Conservation (phyloP, 768 basidiomycete genomes). For the Ramaria sp. region DNA sequence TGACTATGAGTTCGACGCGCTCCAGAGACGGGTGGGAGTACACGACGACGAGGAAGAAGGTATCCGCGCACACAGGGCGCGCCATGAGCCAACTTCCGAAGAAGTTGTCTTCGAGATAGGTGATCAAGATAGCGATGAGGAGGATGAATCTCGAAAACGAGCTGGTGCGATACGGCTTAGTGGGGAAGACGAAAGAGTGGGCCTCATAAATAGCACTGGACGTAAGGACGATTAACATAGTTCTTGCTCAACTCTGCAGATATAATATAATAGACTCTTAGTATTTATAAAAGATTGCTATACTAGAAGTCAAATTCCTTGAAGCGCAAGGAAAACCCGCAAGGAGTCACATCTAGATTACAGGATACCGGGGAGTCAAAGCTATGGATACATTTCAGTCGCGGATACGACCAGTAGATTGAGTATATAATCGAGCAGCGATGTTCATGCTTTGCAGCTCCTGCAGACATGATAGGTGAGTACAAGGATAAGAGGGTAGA, state of each 20-base stretch:
- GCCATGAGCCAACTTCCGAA: constrained; percentile 34
- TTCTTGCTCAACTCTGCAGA: background rate
- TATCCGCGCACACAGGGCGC: constrained; percentile 50
- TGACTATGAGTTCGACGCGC: constrained; percentile 77
- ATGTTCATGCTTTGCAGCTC: constrained; percentile 96
- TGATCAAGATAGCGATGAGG: constrained; percentile 67
- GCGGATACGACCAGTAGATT: constrained; percentile 77
- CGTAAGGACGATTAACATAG: constrained; percentile 24
- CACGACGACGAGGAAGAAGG: constrained; percentile 59
- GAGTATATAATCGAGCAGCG: constrained; percentile 76
- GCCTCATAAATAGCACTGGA: constrained; percentile 42
- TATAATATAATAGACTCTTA: background rate
- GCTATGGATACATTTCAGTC: constrained; percentile 26
- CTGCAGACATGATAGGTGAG: constrained; percentile 24
- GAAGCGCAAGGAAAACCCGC: too few species aligned
- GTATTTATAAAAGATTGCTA: background rate
- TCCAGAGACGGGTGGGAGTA: constrained; percentile 44
- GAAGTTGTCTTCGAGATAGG: constrained; percentile 90
- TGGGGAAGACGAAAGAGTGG: constrained; percentile 50
- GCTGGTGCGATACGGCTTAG: constrained; percentile 23
- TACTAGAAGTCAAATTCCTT: too few species aligned
- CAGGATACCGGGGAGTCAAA: background rate
- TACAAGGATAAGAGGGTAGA: background rate
- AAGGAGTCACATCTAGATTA: background rate
- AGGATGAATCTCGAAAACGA: constrained; percentile 37